A percentile compares a stretch with the other conserved stretches of the same genome.
Conservation (phyloP, 2,329 filamentous ascomycete genomes). For the Colletotrichum sp. region DNA sequence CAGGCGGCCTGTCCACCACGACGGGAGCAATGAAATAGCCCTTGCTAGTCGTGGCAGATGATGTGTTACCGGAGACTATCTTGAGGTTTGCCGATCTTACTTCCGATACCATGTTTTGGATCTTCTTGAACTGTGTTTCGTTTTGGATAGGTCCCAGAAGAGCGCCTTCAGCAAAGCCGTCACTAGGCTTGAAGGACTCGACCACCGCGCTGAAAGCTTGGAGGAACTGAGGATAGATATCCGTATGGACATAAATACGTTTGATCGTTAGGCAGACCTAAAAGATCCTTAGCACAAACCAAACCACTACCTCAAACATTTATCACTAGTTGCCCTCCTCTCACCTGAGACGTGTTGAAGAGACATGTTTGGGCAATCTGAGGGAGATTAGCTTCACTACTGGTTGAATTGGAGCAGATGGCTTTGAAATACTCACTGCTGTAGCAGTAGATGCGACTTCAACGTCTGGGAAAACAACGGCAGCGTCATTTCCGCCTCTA, state of each 20-base stretch:
- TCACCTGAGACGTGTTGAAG: background rate
- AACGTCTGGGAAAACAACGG: background rate
- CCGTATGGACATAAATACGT: background rate
- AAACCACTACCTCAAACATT: background rate
- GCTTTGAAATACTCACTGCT: background rate
- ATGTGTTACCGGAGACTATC: background rate
- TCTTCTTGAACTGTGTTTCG: background rate
- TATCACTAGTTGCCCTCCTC: rapidly evolving
- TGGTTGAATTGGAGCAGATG: background rate
- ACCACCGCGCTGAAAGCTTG: background rate
- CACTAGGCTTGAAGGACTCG: background rate
- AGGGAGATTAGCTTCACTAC: background rate
- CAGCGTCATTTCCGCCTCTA: background rate
- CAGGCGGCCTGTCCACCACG: background rate
- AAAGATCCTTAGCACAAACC: background rate
- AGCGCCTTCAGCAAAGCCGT: background rate
- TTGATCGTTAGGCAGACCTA: background rate
- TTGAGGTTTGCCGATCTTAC: background rate
- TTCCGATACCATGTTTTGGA: background rate
- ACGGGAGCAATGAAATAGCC: background rate
- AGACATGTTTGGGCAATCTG: background rate
- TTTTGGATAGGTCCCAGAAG: background rate
- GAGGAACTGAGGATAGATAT: background rate
- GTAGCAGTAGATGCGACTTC: background rate
- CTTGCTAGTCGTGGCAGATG: background rate